Percentiles rank a stretch among this genome's conserved stretches.
phyloP scores from a whole-genome alignment of 2,329 filamentous ascomycete species.

The Aspergillus flavus region DNA sequence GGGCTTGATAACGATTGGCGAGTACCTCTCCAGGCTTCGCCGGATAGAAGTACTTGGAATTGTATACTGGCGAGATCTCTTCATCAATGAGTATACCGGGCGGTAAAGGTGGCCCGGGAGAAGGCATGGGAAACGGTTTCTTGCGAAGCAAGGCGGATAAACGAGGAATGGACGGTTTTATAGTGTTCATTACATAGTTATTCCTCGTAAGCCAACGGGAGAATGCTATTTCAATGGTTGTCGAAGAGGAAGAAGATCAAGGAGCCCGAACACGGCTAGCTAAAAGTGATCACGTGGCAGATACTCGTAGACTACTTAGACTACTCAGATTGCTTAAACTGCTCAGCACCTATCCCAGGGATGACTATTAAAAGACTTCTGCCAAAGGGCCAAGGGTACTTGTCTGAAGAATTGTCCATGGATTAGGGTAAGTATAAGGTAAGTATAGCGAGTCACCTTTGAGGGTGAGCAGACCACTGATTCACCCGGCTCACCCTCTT shows the following conservation, averaged over 20 bases:
- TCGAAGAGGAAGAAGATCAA: constrained; percentile 17
- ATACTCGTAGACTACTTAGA: too few species aligned
- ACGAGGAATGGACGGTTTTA: constrained; percentile 21
- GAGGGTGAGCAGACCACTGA: too few species aligned
- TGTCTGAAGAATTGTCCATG: too few species aligned
- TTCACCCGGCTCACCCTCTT: too few species aligned
- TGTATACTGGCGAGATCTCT: constrained; percentile 32
- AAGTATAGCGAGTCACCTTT: too few species aligned
- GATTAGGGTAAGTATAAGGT: too few species aligned
- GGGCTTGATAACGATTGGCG: constrained; percentile 28
- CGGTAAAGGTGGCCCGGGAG: constrained; percentile 27
- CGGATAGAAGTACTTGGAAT: constrained; percentile 34
- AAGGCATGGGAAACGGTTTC: constrained; percentile 29
- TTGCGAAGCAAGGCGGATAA: constrained; percentile 27
- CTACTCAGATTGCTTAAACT: too few species aligned
- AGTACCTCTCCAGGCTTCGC: constrained; percentile 34
- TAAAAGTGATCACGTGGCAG: not conserved
- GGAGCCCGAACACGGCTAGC: not conserved
- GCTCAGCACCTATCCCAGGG: too few species aligned
- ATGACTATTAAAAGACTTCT: too few species aligned
- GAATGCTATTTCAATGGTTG: constrained; percentile 22
- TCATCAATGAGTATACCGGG: constrained; percentile 30
- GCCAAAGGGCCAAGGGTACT: too few species aligned
- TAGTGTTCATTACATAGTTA: constrained; percentile 26
- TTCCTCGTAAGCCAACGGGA: constrained; percentile 15